Base-by-base conservation (phyloP, 202 grass and related monocot species). In the Musa balbisiana region DNA sequence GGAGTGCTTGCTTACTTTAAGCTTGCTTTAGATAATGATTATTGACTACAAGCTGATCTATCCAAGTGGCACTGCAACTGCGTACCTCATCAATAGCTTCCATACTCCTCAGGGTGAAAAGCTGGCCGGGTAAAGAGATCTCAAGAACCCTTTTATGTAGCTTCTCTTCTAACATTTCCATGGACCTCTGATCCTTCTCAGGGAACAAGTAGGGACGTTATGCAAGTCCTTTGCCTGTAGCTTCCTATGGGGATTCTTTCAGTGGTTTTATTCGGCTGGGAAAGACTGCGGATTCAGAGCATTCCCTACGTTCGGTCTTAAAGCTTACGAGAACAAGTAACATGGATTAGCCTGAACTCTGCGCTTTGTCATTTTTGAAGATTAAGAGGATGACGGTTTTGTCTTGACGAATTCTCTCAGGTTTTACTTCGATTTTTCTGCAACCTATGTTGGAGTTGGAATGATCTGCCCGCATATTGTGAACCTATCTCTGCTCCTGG, bases 381-480 rank as follows among this genome's bases (percentile, higher is more conserved):
- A 43, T 5, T 43, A 43, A 43, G 33, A 43, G 33, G 33, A 43
- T 43, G 33, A 43, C 33, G 4, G 5, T 43, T 27, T 60, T 16
- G 55, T 58, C 15, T 60, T 60, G 17, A 20, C 15, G 56, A 60
- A 60, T 60, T 65, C n/a, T 65, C 62, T 24, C 82, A 97, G 93
- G 71, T 93, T 97, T 68, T 89, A 51, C 76, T 97, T 97, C 58
- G 90, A 97, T 55, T 97, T 97, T 75, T 97, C 90, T 65, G 79
- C 93, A 72, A 97, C 84, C 21, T 97, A 97, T 82, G 73, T 97
- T 82, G 93, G 93, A 87, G 93, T 97, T 73, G 90, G 93, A 76
- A 97, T 97, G 93, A 93, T 97, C 77, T 97, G 88, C 81, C 93
- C 93, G 11, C 84, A 84, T 63, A 91, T 97, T 74, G 93, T 97